Evolutionary conservation across 2,329 filamentous ascomycete genomes (phyloP).

Genomic region (Paecilomyces sp.): DNA sequence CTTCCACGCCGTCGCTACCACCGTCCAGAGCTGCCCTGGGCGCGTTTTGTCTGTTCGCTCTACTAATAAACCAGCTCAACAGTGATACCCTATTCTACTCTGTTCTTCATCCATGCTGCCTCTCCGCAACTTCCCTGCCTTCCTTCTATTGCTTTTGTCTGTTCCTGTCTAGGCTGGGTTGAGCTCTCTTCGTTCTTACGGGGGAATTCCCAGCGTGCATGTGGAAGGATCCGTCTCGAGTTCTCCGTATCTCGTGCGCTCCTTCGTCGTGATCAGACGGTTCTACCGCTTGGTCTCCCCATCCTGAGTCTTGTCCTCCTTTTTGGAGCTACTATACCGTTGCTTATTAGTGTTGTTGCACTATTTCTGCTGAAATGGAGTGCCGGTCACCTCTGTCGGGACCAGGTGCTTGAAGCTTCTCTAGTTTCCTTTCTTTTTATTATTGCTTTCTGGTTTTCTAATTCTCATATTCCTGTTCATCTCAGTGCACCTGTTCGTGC

Average conservation of each 20-base stretch:
- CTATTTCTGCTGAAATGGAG: not conserved
- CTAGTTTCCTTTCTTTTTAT: constrained; percentile 1
- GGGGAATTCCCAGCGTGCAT: not conserved
- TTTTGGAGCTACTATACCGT: not conserved
- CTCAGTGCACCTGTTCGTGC: constrained; percentile 1
- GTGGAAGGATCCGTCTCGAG: not conserved
- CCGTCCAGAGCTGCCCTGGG: not conserved
- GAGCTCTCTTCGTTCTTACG: not conserved
- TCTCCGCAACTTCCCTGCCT: not conserved
- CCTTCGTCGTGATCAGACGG: not conserved
- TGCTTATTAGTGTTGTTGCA: not conserved
- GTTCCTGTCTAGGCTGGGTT: not conserved
- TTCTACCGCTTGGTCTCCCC: not conserved
- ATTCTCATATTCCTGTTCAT: not conserved
- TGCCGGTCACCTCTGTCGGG: not conserved
- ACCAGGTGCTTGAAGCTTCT: constrained; percentile 1
- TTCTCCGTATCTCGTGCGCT: not conserved
- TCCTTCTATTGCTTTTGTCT: not conserved
- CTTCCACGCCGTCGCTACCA: not conserved
- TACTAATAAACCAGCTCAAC: not conserved
- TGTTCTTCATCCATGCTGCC: not conserved
- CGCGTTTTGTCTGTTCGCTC: not conserved
- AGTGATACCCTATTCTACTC: not conserved
- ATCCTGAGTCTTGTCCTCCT: not conserved
- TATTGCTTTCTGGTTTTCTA: not conserved